Percentiles rank a stretch among this genome's conserved stretches.
Evolutionary conservation across 163 green algal species (phyloP).

Genomic region (Smithsoniella earleae): DNA sequence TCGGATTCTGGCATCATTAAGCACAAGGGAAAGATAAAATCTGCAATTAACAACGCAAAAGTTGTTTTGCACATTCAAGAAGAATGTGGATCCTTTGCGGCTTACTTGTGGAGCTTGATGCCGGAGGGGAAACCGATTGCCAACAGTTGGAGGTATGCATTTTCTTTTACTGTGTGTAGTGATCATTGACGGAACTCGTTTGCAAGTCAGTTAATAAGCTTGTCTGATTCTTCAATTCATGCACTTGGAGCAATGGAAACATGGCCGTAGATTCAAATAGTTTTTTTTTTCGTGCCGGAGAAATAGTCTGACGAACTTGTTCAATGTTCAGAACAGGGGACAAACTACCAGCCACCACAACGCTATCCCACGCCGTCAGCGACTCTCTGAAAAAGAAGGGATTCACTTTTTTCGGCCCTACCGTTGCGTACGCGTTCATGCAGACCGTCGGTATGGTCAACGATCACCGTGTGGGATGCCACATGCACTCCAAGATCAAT

Average conservation of each 20-base stretch:
- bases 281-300: not conserved
- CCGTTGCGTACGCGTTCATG: not conserved
- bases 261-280: too few relatives aligned
- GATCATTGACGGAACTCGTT: too few relatives aligned
- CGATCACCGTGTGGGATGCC: too few relatives aligned
- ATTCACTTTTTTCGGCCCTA: not conserved
- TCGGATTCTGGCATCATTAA: slow-evolving; percentile 3
- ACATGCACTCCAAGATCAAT: too few relatives aligned
- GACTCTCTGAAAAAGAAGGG: not conserved
- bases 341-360: not conserved
- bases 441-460: not conserved
- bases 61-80: not conserved
- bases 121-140: not conserved
- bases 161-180: too few relatives aligned
- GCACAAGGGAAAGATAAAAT: not conserved
- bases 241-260: too few relatives aligned
- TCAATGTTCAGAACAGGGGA: not conserved
- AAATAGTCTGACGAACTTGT: too few relatives aligned
- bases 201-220: too few relatives aligned
- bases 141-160: not conserved
- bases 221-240: too few relatives aligned
- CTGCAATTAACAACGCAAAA: not conserved
- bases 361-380: not conserved
- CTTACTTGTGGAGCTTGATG: slow-evolving; percentile 2
- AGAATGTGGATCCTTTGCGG: not conserved